These are phyloP conservation scores for Lepidium didymum DNA, from an alignment of 345 rosid genomes.

Conservation along the genomic window DNA sequence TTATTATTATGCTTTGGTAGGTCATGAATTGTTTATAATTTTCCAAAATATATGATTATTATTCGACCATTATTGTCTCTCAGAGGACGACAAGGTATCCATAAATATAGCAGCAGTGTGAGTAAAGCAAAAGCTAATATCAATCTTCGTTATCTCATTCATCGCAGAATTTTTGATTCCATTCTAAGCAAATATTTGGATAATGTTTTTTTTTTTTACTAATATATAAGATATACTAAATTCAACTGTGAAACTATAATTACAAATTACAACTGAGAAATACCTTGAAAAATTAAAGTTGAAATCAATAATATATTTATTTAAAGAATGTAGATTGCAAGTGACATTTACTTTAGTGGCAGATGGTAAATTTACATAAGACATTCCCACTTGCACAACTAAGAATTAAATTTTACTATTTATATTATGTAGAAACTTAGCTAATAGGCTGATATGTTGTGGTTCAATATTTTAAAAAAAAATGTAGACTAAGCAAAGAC, in stretches of 20 bases:
- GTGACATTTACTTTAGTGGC: too few species aligned
- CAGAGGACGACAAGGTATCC: conserved; percentile 19
- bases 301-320: neutral
- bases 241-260: neutral
- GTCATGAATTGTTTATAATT: conserved; percentile 10
- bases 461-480: too few species aligned
- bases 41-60: conserved; percentile 3
- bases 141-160: conserved; percentile 21
- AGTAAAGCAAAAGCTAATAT: conserved; percentile 30
- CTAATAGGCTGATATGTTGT: too few species aligned
- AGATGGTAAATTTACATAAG: too few species aligned
- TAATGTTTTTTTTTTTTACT: neutral
- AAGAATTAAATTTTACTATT: too few species aligned
- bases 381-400: too few species aligned
- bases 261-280: neutral
- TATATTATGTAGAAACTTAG: too few species aligned
- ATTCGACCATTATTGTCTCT: conserved; percentile 16
- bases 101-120: conserved; percentile 22
- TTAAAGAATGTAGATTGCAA: neutral
- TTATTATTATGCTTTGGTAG: conserved; percentile 26
- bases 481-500: neutral
- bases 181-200: conserved; percentile 15
- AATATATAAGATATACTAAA: too few species aligned
- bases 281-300: neutral
- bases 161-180: neutral